These are phyloP conservation scores for Camelina hispida DNA, from an alignment of 345 rosid genomes.

Conservation along the genomic window DNA sequence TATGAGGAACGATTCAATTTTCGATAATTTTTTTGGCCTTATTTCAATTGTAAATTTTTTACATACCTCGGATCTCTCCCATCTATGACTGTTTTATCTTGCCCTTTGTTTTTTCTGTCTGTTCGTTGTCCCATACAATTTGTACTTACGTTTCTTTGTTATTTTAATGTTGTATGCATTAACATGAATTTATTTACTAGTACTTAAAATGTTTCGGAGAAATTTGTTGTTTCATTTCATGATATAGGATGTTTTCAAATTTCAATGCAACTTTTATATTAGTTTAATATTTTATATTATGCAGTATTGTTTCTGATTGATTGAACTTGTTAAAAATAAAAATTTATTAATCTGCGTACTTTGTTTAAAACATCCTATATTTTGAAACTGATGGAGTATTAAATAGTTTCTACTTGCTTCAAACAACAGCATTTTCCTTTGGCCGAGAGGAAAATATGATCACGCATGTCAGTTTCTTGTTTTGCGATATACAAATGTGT, in stretches of 20 bases:
- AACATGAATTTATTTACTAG: not conserved
- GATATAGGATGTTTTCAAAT: too few species aligned
- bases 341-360: too few species aligned
- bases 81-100: slow-evolving; percentile 11
- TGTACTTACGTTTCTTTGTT: not conserved
- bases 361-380: too few species aligned
- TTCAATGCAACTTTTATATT: too few species aligned
- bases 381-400: too few species aligned
- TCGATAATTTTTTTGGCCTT: slow-evolving; percentile 2
- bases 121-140: slow-evolving; percentile 18
- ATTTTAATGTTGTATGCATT: not conserved
- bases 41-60: not conserved
- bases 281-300: too few species aligned
- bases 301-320: too few species aligned
- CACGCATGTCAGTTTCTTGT: slow-evolving; percentile 29
- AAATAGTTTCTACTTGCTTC: slow-evolving; percentile 20
- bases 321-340: too few species aligned
- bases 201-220: too few species aligned
- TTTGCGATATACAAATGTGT: not conserved
- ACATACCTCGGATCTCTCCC: slow-evolving; percentile 43
- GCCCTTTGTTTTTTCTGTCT: slow-evolving; percentile 18
- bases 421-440: slow-evolving; percentile 24
- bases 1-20: slow-evolving; percentile 5
- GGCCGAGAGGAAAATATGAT: slow-evolving; percentile 8
- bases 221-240: too few species aligned